A percentile compares a stretch with the other conserved stretches of the same genome.
Evolutionary conservation across 805 yeast genomes (phyloP).

Genomic region (Saccharomyces cerevisiae): DNA sequence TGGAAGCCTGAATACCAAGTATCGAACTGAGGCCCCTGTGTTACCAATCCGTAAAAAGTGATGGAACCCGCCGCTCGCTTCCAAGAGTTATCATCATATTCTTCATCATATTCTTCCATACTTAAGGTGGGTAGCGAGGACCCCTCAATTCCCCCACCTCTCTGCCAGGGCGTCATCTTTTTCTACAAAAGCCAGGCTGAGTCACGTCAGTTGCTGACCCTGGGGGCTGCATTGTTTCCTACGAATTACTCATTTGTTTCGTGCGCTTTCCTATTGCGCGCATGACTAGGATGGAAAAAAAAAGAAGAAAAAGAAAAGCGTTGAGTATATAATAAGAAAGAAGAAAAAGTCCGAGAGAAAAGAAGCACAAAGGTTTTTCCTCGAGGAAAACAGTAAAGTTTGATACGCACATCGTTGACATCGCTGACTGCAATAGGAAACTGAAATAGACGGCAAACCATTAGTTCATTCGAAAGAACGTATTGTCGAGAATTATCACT

Average conservation of each 20-base stretch:
- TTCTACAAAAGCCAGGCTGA: not conserved
- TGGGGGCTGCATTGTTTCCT: not conserved
- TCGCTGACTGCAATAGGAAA: not conserved
- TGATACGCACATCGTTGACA: not conserved
- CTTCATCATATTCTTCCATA: not conserved
- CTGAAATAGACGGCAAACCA: not conserved
- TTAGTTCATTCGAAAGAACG: not conserved
- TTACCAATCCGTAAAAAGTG: not conserved
- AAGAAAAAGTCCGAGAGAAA: not conserved
- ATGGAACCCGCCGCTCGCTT: not conserved
- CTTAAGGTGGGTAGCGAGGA: not conserved
- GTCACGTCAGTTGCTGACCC: not conserved
- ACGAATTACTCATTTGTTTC: not conserved
- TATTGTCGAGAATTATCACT: not conserved
- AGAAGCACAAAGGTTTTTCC: not conserved
- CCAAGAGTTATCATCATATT: not conserved
- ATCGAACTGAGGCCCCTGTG: not conserved
- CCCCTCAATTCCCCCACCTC: not conserved
- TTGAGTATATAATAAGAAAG: not conserved
- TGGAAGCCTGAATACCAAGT: not conserved
- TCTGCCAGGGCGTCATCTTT: not conserved
- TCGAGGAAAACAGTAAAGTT: not conserved
- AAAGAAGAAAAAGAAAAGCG: not conserved
- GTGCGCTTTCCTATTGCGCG: not conserved
- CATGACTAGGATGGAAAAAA: not conserved